phyloP scores from a whole-genome alignment of 129 eudicot species.

The Artemisia tridentata region DNA sequence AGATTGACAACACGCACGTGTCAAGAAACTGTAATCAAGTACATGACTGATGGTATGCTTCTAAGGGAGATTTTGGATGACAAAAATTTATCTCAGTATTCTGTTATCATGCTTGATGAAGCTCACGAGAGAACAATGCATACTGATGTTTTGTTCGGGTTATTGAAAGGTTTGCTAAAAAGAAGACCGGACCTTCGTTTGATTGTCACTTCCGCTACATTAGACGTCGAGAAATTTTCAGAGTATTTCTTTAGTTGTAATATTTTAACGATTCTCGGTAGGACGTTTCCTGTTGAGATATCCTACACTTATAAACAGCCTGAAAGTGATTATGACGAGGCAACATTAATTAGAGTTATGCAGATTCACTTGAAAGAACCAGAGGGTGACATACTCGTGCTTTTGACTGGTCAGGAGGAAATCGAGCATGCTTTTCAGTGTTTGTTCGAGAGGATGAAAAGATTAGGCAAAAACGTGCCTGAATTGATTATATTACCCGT shows the following conservation, averaged over 20 bases:
- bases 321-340: slow-evolving; percentile 85
- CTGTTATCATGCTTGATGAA: slow-evolving; percentile 94
- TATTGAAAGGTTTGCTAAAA: slow-evolving; percentile 60
- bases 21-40: slow-evolving; percentile 87
- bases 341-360: slow-evolving; percentile 70
- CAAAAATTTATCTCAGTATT: slow-evolving; percentile 71
- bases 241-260: slow-evolving; percentile 80
- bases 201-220: slow-evolving; percentile 92
- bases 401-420: slow-evolving; percentile 95
- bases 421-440: slow-evolving; percentile 87
- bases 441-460: slow-evolving; percentile 83
- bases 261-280: slow-evolving; percentile 88
- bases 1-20: too few relatives aligned
- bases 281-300: slow-evolving; percentile 87
- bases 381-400: slow-evolving; percentile 82
- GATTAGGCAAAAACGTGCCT: slow-evolving; percentile 74
- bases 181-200: slow-evolving; percentile 77
- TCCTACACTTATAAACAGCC: slow-evolving; percentile 84
- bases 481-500: slow-evolving; percentile 82
- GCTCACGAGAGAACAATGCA: slow-evolving; percentile 90
- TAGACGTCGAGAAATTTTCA: slow-evolving; percentile 89
- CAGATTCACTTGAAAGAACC: slow-evolving; percentile 94
- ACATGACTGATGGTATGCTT: slow-evolving; percentile 97
- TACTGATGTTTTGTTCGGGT: slow-evolving; percentile 88
- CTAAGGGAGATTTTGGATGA: slow-evolving; percentile 64